Evolutionary conservation across 2,329 filamentous ascomycete species (phyloP).

Genomic region (Sclerotinia nivalis): DNA sequence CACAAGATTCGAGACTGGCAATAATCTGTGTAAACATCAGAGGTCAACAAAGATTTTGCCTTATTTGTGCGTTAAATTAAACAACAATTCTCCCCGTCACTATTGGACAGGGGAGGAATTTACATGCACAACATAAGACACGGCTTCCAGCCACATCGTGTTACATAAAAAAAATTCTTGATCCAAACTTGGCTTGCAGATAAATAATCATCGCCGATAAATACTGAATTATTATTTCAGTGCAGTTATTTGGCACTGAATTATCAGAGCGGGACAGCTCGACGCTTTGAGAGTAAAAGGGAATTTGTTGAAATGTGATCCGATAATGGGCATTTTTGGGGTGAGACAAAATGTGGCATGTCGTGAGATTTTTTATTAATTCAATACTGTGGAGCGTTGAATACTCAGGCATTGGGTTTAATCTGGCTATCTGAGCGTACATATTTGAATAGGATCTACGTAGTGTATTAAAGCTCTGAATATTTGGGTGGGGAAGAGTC

Average conservation of each 20-base stretch:
- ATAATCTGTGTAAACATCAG: not conserved
- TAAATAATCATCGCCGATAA: not conserved
- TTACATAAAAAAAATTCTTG: slow-evolving; percentile 10
- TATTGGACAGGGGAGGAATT: slow-evolving; percentile 11
- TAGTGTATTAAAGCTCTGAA: not conserved
- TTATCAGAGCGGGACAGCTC: not conserved
- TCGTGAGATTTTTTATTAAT: not conserved
- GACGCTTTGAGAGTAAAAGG: not conserved
- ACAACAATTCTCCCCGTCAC: not conserved
- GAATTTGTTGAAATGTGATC: not conserved
- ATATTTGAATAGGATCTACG: too few species aligned
- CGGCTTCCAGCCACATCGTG: not conserved
- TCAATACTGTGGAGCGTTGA: not conserved
- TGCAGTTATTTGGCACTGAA: not conserved
- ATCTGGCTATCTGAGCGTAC: not conserved
- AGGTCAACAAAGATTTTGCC: not conserved
- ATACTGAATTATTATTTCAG: not conserved
- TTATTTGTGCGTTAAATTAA: not conserved
- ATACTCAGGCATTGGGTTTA: not conserved
- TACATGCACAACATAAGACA: not conserved
- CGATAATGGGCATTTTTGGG: not conserved
- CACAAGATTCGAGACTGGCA: not conserved
- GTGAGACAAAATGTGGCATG: not conserved
- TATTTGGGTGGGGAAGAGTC: not conserved
- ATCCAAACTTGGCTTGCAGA: slow-evolving; percentile 3